These are phyloP conservation scores for Mallotus repandus DNA, from an alignment of 441 rosid genomes.

Conservation along the genomic window DNA sequence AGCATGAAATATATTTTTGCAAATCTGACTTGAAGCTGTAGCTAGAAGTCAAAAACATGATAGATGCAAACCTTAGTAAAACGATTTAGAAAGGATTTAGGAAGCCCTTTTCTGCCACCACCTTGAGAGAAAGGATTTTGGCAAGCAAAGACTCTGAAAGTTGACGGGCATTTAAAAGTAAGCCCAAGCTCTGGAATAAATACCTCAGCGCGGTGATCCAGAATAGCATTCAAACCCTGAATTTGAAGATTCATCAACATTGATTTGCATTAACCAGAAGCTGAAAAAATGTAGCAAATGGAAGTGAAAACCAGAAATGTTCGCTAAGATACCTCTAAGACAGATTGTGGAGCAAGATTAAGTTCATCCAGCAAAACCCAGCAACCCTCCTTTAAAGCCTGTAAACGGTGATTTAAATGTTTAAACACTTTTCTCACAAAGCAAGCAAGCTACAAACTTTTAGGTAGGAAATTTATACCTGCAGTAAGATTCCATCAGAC, in stretches of 20 bases:
- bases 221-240: slow-evolving; percentile 95
- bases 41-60: slow-evolving; percentile 9
- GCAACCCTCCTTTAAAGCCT: slow-evolving; percentile 97
- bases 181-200: slow-evolving; percentile 91
- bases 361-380: slow-evolving; percentile 99
- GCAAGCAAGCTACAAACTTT: slow-evolving; percentile 15
- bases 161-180: slow-evolving; percentile 77
- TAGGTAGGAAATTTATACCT: slow-evolving; percentile 44
- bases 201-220: slow-evolving; percentile 98
- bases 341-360: slow-evolving; percentile 99
- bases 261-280: slow-evolving; percentile 14
- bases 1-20: slow-evolving; percentile 4
- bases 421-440: not conserved
- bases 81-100: slow-evolving; percentile 96
- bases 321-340: slow-evolving; percentile 61
- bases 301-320: slow-evolving; percentile 7
- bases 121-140: slow-evolving; percentile 99
- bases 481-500: slow-evolving; percentile 97
- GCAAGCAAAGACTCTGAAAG: slow-evolving; percentile 95
- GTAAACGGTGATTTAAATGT: slow-evolving; percentile 7
- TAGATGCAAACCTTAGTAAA: slow-evolving; percentile 69
- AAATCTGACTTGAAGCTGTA: slow-evolving; percentile 9
- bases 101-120: slow-evolving; percentile 99
- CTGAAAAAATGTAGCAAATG: slow-evolving; percentile 1
- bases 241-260: slow-evolving; percentile 17